Percentiles rank a stretch among this genome's conserved stretches.
These are phyloP conservation scores for Glaciozyma martinii DNA, from an alignment of 768 basidiomycete species.

Conservation along the genomic window DNA sequence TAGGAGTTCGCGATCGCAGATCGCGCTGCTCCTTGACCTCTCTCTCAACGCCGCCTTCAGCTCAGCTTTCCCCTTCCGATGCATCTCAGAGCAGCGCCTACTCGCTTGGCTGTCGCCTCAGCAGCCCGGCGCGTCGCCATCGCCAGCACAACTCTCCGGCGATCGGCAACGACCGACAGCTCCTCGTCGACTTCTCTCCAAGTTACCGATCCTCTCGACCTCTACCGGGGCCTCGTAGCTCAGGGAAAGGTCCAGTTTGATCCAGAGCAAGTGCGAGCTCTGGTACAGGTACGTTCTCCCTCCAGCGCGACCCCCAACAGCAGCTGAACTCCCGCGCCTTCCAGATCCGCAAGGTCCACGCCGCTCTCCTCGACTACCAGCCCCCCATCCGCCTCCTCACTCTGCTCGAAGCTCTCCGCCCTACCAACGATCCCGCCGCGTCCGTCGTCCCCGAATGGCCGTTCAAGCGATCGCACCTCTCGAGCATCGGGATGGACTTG, in stretches of 20 bases:
- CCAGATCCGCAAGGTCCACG: conserved; percentile 48
- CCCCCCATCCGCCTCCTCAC: conserved; percentile 45
- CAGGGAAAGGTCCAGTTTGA: conserved; percentile 48
- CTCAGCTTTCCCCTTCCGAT: neutral
- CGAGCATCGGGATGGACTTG: conserved; percentile 23
- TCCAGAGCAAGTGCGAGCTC: conserved; percentile 49
- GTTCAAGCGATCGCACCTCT: conserved; percentile 28
- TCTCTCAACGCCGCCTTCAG: neutral
- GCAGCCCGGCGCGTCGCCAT: neutral
- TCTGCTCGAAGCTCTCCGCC: conserved; percentile 35
- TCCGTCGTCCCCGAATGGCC: conserved; percentile 22
- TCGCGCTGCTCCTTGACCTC: neutral
- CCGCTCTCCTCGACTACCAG: conserved; percentile 47
- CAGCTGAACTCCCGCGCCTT: neutral
- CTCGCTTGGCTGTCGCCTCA: neutral
- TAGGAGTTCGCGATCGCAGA: neutral
- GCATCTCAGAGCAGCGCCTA: neutral
- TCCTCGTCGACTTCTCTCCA: neutral
- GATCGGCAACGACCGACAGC: neutral
- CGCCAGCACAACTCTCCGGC: neutral
- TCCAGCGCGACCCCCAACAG: conserved; percentile 4
- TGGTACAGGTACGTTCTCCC: conserved; percentile 45
- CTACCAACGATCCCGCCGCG: conserved; percentile 3
- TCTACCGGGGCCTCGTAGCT: conserved; percentile 47
- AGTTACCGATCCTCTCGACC: conserved; percentile 45